Evolutionary conservation across 805 yeast species (phyloP).

Genomic region (Hanseniaspora mollemarum): DNA sequence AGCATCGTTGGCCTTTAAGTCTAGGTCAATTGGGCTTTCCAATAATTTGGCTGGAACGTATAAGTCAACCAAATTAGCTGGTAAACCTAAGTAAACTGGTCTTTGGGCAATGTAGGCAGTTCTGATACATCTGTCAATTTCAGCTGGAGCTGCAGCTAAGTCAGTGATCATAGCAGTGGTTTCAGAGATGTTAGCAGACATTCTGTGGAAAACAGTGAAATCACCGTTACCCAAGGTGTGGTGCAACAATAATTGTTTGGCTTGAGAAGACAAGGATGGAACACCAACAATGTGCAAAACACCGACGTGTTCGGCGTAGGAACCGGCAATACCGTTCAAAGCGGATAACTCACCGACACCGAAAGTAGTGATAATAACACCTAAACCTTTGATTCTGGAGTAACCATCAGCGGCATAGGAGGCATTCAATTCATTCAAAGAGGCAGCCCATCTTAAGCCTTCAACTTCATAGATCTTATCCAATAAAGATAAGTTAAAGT

Average conservation of each 20-base stretch:
- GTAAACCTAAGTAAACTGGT: constrained; percentile 74
- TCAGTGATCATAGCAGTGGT: constrained; percentile 57
- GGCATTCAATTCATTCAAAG: constrained; percentile 81
- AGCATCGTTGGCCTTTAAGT: constrained; percentile 45
- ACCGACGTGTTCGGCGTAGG: constrained; percentile 84
- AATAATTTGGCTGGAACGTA: constrained; percentile 46
- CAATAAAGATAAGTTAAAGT: constrained; percentile 59
- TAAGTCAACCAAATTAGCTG: constrained; percentile 67
- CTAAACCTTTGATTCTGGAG: constrained; percentile 66
- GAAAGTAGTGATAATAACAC: constrained; percentile 69
- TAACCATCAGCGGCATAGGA: constrained; percentile 79
- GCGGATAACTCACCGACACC: constrained; percentile 87
- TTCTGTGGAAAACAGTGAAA: constrained; percentile 64
- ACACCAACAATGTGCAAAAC: constrained; percentile 76
- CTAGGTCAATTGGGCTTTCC: constrained; percentile 53
- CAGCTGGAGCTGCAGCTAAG: constrained; percentile 51
- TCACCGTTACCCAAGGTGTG: constrained; percentile 80
- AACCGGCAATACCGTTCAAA: constrained; percentile 75
- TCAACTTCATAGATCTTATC: constrained; percentile 65
- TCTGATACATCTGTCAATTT: constrained; percentile 63
- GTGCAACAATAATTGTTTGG: constrained; percentile 61
- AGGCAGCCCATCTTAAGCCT: constrained; percentile 79
- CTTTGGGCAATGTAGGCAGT: constrained; percentile 61
- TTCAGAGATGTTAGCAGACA: constrained; percentile 62
- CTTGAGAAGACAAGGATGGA: constrained; percentile 64